Conservation (phyloP, 108 stramenopile genomes). For the Cyclotella kingstonii region DNA sequence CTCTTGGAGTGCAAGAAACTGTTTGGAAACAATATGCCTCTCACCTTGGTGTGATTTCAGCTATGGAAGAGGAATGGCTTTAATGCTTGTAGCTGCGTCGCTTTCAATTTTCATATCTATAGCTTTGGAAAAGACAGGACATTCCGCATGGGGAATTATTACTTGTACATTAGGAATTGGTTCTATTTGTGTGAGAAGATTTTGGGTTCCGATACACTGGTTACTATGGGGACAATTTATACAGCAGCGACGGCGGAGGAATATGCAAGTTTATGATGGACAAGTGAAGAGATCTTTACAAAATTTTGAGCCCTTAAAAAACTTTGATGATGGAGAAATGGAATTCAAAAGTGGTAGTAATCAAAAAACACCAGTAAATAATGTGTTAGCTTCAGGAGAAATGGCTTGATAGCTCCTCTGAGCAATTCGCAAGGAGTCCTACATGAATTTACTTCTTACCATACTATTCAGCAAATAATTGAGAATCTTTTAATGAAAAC, state of each 20-base stretch:
- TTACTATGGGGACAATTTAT: conserved; percentile 16
- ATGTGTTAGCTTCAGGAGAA: no score
- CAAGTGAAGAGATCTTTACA: conserved; percentile 7
- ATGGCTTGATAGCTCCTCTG: no score
- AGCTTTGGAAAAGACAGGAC: conserved; percentile 5
- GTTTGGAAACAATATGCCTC: conserved; percentile 1
- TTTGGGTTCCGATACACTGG: conserved; percentile 13
- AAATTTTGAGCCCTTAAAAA: conserved; percentile 8
- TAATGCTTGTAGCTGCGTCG: conserved; percentile 8
- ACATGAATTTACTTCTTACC: no score
- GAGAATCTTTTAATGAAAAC: no score
- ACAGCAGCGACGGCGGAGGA: conserved; percentile 3
- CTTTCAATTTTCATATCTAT: no score
- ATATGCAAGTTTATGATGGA: conserved; percentile 23
- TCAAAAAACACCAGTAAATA: no score
- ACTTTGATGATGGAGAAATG: no score
- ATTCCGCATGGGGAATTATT: conserved; percentile 14
- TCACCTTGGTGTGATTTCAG: conserved; percentile 21
- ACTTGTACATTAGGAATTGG: conserved; percentile 8
- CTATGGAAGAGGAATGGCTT: conserved; percentile 10
- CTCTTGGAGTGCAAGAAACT: background rate
- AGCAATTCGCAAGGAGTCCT: no score
- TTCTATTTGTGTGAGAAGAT: background rate
- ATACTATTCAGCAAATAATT: no score
- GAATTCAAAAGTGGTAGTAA: no score